phyloP scores from a whole-genome alignment of 768 basidiomycete genomes.

The Tephrocybe sp. region DNA sequence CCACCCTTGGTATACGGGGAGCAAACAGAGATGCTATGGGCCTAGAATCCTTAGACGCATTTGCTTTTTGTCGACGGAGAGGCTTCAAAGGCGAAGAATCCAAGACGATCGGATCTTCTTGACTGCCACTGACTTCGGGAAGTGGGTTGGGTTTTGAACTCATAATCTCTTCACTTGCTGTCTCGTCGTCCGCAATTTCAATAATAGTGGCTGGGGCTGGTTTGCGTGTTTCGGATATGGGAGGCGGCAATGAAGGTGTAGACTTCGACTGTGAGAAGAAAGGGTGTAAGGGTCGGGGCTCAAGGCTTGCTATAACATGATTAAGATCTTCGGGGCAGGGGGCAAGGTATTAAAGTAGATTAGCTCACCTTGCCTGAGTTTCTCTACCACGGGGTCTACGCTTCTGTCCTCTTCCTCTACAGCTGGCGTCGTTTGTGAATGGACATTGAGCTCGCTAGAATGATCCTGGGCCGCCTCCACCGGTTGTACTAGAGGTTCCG shows the following conservation, averaged over 20 bases:
- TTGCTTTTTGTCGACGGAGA: conserved; percentile 9
- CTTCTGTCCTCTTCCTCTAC: neutral
- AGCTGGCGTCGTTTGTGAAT: no score
- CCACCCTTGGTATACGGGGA: conserved; percentile 23
- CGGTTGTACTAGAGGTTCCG: neutral
- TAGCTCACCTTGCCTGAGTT: conserved; percentile 11
- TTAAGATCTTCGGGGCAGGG: neutral
- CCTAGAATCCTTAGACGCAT: conserved; percentile 33
- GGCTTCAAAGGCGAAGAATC: conserved; percentile 39
- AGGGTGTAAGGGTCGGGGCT: conserved; percentile 17
- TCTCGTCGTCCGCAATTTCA: conserved; percentile 12
- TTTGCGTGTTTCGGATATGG: neutral
- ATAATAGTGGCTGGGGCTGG: conserved; percentile 2
- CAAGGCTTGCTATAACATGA: conserved; percentile 11
- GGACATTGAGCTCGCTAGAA: neutral
- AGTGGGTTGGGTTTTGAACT: neutral
- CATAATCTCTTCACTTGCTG: neutral
- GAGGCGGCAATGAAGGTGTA: neutral
- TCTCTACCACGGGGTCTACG: conserved; percentile 8
- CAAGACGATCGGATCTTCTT: conserved; percentile 43
- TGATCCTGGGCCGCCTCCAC: neutral
- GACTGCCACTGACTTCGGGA: conserved; percentile 26
- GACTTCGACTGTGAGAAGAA: conserved; percentile 14
- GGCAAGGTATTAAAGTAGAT: no score
- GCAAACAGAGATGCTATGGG: conserved; percentile 55